These are phyloP conservation scores for Inosperma sp. DNA, from an alignment of 768 basidiomycete species.

Conservation along the genomic window DNA sequence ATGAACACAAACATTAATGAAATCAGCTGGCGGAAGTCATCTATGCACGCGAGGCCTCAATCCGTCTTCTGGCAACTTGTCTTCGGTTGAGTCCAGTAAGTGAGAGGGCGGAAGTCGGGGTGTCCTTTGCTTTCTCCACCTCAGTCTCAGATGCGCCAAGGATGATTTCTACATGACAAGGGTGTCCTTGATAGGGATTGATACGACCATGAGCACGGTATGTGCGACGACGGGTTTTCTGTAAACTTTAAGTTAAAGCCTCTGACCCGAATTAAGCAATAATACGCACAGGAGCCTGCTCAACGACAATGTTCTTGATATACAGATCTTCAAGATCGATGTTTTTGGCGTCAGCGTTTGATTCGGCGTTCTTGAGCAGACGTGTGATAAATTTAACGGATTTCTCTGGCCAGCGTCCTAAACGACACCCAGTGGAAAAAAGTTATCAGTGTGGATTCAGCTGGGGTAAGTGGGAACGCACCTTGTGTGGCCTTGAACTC, in stretches of 20 bases:
- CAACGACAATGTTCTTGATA: constrained; percentile 97
- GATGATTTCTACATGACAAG: constrained; percentile 94
- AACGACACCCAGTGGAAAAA: too few species aligned
- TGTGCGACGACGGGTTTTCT: constrained; percentile 99
- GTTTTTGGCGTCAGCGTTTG: constrained; percentile 98
- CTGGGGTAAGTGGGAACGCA: too few species aligned
- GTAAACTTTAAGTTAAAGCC: constrained; percentile 9
- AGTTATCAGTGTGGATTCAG: too few species aligned
- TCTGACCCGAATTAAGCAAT: background rate
- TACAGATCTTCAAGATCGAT: constrained; percentile 85
- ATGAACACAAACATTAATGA: constrained; percentile 3
- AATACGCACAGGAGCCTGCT: constrained; percentile 90
- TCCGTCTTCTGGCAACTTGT: constrained; percentile 82
- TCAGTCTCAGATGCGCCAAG: constrained; percentile 72
- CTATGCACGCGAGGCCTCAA: constrained; percentile 73
- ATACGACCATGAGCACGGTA: constrained; percentile 98
- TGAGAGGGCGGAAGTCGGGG: constrained; percentile 43
- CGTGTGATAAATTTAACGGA: constrained; percentile 92
- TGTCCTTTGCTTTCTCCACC: constrained; percentile 91
- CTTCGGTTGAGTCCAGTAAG: constrained; percentile 74
- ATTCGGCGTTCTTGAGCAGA: constrained; percentile 97
- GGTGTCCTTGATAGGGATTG: constrained; percentile 99
- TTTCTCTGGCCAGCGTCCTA: constrained; percentile 99
- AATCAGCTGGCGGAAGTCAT: constrained; percentile 8
- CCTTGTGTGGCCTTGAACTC: constrained; percentile 97